phyloP scores from a whole-genome alignment of 2,329 filamentous ascomycete genomes.

The Fusarium robinianum region DNA sequence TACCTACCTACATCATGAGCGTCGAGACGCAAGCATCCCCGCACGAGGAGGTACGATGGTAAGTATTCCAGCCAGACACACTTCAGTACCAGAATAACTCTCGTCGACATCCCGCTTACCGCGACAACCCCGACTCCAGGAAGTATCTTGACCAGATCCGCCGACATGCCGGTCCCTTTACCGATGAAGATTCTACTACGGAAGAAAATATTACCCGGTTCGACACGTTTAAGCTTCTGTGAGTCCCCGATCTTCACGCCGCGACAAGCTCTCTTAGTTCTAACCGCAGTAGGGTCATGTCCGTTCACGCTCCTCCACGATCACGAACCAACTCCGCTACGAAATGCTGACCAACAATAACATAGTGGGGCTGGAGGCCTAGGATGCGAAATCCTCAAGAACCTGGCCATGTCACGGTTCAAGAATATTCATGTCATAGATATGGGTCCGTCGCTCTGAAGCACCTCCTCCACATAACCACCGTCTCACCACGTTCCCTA shows the following conservation, averaged over 20 bases:
- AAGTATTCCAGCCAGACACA: constrained; percentile 2
- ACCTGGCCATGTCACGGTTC: constrained; percentile 93
- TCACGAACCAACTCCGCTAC: constrained; percentile 9
- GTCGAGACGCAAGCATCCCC: constrained; percentile 25
- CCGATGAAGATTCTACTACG: constrained; percentile 63
- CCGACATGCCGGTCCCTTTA: constrained; percentile 77
- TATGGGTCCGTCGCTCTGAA: constrained; percentile 69
- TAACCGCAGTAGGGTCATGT: constrained; percentile 55
- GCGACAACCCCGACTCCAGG: constrained; percentile 58
- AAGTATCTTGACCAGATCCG: constrained; percentile 83
- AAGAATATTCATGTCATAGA: constrained; percentile 98
- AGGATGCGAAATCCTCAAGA: constrained; percentile 96
- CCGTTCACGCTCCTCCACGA: constrained; percentile 36
- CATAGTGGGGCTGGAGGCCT: constrained; percentile 86
- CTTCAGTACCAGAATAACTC: constrained; percentile 19
- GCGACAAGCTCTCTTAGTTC: neutral
- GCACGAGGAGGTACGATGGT: constrained; percentile 44
- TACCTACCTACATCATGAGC: constrained; percentile 33
- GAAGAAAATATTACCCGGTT: constrained; percentile 61
- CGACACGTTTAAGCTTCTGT: constrained; percentile 77
- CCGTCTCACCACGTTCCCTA: constrained; percentile 41
- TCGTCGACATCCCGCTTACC: constrained; percentile 9
- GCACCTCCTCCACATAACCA: neutral
- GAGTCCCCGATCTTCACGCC: constrained; percentile 42
- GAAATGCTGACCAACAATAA: constrained; percentile 18